Evolutionary conservation across 176 grass and related monocot genomes (phyloP).

Genomic region (Stipa capillata): DNA sequence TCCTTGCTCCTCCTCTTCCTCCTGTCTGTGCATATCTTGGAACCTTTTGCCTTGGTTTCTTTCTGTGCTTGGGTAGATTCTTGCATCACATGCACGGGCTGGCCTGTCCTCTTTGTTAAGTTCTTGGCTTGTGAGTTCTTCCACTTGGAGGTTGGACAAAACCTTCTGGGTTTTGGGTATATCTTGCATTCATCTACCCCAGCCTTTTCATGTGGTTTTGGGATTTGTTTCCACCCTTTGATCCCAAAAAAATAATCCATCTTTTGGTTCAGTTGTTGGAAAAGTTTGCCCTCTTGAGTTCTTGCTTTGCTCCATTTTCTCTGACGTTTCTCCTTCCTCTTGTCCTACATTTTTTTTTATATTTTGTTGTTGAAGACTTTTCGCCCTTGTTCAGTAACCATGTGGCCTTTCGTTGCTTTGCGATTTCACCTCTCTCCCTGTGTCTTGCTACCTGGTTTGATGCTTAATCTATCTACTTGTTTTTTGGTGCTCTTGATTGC

Average conservation of each 20-base stretch:
- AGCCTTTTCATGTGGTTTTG: neutral
- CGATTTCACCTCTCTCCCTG: neutral
- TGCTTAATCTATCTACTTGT: neutral
- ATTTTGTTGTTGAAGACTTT: neutral
- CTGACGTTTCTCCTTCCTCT: neutral
- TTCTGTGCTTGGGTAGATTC: neutral
- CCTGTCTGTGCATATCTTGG: neutral
- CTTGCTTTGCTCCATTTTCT: neutral
- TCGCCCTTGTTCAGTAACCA: neutral
- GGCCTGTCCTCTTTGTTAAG: neutral
- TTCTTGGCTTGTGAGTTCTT: neutral
- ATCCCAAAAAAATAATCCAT: neutral
- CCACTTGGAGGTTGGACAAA: neutral
- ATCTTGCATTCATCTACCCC: neutral
- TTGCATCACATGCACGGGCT: neutral
- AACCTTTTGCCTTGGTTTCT: conserved; percentile 24
- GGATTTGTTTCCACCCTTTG: neutral
- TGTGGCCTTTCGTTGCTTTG: neutral
- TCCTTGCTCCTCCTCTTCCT: neutral
- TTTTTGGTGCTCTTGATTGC: conserved; percentile 20
- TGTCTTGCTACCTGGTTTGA: neutral
- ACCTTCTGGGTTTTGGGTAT: neutral
- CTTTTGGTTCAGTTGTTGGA: neutral
- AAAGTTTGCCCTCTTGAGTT: neutral
- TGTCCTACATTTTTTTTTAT: neutral